Evolutionary conservation across 768 basidiomycete genomes (phyloP), one percentile per base, ranked within the genome.

Genomic region (Collybia nuda): DNA sequence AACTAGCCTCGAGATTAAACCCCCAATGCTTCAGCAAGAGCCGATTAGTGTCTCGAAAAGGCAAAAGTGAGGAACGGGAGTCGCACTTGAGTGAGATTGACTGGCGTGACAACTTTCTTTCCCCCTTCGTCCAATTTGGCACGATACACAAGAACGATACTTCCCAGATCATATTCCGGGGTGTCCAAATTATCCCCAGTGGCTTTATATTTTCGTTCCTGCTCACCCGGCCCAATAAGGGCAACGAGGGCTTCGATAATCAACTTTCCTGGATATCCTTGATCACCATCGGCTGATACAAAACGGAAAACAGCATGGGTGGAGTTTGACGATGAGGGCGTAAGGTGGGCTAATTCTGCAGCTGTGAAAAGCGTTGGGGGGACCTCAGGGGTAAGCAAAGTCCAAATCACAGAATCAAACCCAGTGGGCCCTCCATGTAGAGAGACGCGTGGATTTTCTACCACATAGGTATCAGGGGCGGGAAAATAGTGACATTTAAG

Each of bases 1-100:
- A 68, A 57, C 86, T 88, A 1, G 85, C 87, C 28, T 88, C 84
- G 9, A 90, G 77, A 60, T 90, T 90, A 72, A 89, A 90, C 23
- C 88, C 88, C 86, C 87, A 90, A 63, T 90, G 88, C 86, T 90
- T 51, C 0, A 42, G 24, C 5, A 11, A 40, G 29, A 40, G 11
- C 29, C 24, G 23, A 24, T 8, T 32, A 32, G 14, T 32, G 12
- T 32, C 32, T 32, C 12, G 7, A 32, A 32, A 32, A 32, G 32
- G 23, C 32, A 23, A 46, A 14, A 49, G 5, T 17, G 5, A 29
- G 28, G 38, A 29, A 15, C 38, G 24, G 49, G 47, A 22, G 22
- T 23, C 75, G 32, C 56, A 86, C 86, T 78, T 89, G 87, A 6
- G 88, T 88, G 12, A 90, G 65, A 60, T 91, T 91, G 44, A 90